These are phyloP conservation scores for Cercis canadensis DNA, from an alignment of 306 rosid species.

Conservation along the genomic window DNA sequence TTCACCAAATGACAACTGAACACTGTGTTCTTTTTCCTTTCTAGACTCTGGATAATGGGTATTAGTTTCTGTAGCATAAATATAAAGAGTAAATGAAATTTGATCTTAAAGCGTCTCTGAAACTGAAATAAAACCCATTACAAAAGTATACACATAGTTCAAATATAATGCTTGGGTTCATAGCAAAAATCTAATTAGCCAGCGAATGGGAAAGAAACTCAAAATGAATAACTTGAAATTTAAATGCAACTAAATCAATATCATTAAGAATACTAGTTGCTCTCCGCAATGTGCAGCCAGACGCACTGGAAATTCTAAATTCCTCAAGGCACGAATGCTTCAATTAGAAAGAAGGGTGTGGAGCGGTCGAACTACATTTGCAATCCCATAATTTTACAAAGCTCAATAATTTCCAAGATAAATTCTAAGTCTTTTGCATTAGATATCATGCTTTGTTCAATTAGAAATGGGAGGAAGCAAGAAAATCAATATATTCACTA, in stretches of 20 bases:
- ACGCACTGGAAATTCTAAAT: background rate
- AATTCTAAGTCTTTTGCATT: background rate
- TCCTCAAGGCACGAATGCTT: background rate
- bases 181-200: background rate
- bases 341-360: background rate
- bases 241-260: background rate
- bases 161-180: background rate
- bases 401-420: slow-evolving; percentile 9
- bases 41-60: slow-evolving; percentile 16
- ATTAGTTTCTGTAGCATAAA: slow-evolving; percentile 49
- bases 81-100: slow-evolving; percentile 13
- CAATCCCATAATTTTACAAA: background rate
- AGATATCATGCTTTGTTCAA: background rate
- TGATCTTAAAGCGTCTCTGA: background rate
- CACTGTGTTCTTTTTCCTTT: slow-evolving; percentile 44
- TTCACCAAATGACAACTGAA: slow-evolving; percentile 39
- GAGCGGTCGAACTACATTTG: background rate
- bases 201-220: background rate
- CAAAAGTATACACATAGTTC: background rate
- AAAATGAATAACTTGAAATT: background rate
- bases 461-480: background rate
- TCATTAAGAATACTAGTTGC: background rate
- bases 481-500: background rate
- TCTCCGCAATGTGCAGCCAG: background rate
- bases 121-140: background rate